These are phyloP conservation scores for Trebouxia gelatinosa DNA, from an alignment of 163 green algal species.

Conservation along the genomic window DNA sequence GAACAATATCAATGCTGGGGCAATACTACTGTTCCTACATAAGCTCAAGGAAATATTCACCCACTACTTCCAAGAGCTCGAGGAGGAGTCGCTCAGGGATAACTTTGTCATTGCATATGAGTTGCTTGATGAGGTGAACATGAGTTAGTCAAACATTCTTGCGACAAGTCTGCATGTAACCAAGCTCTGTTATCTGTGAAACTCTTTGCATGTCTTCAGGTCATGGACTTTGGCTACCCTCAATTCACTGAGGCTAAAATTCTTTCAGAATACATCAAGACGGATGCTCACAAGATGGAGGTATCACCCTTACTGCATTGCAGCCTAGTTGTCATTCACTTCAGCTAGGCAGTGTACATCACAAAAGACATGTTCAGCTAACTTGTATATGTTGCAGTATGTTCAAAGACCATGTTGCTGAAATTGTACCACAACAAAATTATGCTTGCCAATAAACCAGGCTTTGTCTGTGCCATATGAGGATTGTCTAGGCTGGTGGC, in stretches of 20 bases:
- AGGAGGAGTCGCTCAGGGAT: conserved; percentile 96
- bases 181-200: not conserved
- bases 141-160: not conserved
- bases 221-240: conserved; percentile 95
- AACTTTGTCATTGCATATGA: conserved; percentile 99
- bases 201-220: conserved; percentile 38
- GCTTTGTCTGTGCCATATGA: too few species aligned
- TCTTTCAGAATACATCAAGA: conserved; percentile 98
- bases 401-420: too few species aligned
- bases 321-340: too few species aligned
- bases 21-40: conserved; percentile 92
- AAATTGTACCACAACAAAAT: too few species aligned
- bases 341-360: too few species aligned
- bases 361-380: too few species aligned
- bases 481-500: too few species aligned
- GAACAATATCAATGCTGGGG: conserved; percentile 86
- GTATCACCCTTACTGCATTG: conserved; percentile 32
- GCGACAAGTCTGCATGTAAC: not conserved
- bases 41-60: conserved; percentile 95
- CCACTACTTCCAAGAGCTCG: conserved; percentile 94
- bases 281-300: conserved; percentile 93
- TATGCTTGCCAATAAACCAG: too few species aligned
- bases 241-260: conserved; percentile 99
- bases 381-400: too few species aligned
- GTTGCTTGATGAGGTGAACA: conserved; percentile 90